These are phyloP conservation scores for Kodamaea sagamina DNA, from an alignment of 805 yeast genomes.

Conservation along the genomic window DNA sequence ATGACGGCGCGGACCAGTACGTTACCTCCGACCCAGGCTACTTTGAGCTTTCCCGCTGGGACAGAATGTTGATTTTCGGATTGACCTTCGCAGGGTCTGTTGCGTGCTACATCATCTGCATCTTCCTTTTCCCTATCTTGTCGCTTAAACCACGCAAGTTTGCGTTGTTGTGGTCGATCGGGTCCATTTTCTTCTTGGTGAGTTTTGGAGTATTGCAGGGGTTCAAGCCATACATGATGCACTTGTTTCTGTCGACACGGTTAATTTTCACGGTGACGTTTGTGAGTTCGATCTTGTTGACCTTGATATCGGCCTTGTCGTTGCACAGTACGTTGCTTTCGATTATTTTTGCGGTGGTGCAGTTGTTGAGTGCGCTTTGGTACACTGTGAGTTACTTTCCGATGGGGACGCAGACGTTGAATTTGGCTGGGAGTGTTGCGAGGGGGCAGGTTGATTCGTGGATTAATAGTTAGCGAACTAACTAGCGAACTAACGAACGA, in stretches of 20 bases:
- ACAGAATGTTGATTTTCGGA: slow-evolving; percentile 47
- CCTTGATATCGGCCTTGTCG: slow-evolving; percentile 38
- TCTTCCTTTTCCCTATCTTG: slow-evolving; percentile 45
- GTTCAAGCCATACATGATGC: slow-evolving; percentile 40
- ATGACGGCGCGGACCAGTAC: slow-evolving; percentile 36
- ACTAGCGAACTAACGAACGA: background rate
- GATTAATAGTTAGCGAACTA: slow-evolving; percentile 31
- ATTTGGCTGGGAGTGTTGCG: slow-evolving; percentile 45
- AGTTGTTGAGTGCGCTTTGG: slow-evolving; percentile 44
- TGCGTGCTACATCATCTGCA: slow-evolving; percentile 44
- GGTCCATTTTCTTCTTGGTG: slow-evolving; percentile 46
- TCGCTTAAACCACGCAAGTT: slow-evolving; percentile 46
- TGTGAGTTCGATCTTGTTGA: slow-evolving; percentile 40
- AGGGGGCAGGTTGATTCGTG: slow-evolving; percentile 46
- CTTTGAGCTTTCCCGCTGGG: slow-evolving; percentile 48
- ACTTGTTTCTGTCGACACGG: slow-evolving; percentile 44
- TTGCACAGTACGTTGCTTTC: slow-evolving; percentile 41
- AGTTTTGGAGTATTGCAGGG: slow-evolving; percentile 51
- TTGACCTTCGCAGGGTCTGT: slow-evolving; percentile 45
- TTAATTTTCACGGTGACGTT: slow-evolving; percentile 41
- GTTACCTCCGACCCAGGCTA: slow-evolving; percentile 47
- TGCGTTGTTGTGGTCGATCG: slow-evolving; percentile 50
- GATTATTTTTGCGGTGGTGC: slow-evolving; percentile 43
- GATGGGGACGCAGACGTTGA: slow-evolving; percentile 47
- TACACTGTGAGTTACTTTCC: slow-evolving; percentile 51